These are phyloP conservation scores for Neurospora sublineolata DNA, from an alignment of 495 filamentous ascomycete genomes.

Conservation along the genomic window DNA sequence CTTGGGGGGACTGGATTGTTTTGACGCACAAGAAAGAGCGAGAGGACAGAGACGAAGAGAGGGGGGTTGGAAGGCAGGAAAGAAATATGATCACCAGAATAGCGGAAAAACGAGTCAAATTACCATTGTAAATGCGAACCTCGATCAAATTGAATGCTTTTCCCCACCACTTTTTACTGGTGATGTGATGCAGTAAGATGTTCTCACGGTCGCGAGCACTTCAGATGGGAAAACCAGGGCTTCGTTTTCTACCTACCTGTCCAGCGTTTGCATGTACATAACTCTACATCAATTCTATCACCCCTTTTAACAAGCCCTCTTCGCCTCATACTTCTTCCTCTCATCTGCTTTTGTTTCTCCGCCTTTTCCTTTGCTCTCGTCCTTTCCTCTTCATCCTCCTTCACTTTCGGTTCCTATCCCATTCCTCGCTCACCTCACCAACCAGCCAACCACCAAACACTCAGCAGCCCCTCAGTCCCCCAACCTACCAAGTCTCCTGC, in stretches of 20 bases:
- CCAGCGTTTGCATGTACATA: not conserved
- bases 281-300: not conserved
- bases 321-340: not conserved
- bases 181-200: not conserved
- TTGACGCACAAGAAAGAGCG: not conserved
- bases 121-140: not conserved
- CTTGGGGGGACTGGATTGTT: not conserved
- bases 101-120: not conserved
- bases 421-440: not conserved
- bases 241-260: not conserved
- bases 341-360: not conserved
- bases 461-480: not conserved
- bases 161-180: not conserved
- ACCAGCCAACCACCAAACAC: not conserved
- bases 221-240: not conserved
- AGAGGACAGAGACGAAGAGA: not conserved
- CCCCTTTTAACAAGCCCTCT: not conserved
- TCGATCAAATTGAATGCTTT: not conserved
- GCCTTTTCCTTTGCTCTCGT: not conserved
- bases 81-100: not conserved
- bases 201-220: not conserved
- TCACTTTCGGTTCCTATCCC: too few relatives aligned
- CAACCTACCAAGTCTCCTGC: slow-evolving; percentile 36
- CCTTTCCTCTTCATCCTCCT: too few relatives aligned
- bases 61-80: not conserved